These are phyloP conservation scores for Vicia faba DNA, from an alignment of 306 rosid genomes.

Conservation along the genomic window DNA sequence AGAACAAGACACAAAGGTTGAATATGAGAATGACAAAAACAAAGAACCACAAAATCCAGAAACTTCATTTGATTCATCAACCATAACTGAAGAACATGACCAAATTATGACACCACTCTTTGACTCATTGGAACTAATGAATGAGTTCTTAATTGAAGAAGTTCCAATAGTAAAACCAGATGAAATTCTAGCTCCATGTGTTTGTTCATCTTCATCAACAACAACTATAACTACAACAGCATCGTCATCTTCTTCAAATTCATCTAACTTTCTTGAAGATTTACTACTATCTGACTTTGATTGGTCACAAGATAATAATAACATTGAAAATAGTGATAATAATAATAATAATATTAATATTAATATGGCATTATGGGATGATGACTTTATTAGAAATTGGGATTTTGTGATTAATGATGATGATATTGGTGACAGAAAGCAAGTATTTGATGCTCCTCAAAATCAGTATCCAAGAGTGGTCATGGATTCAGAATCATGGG, in stretches of 20 bases:
- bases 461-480: slow-evolving; percentile 48
- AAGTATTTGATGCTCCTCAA: slow-evolving; percentile 41
- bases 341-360: slow-evolving; percentile 2
- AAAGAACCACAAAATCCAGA: slow-evolving; percentile 46
- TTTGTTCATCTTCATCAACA: slow-evolving; percentile 47
- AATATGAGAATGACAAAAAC: slow-evolving; percentile 30
- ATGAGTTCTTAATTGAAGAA: slow-evolving; percentile 65
- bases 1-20: slow-evolving; percentile 20
- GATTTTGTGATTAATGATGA: slow-evolving; percentile 48
- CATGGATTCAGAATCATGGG: slow-evolving; percentile 61
- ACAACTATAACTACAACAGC: slow-evolving; percentile 34
- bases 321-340: slow-evolving; percentile 25
- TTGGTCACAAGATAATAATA: slow-evolving; percentile 43
- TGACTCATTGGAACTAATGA: slow-evolving; percentile 49
- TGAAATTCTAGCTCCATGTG: slow-evolving; percentile 44
- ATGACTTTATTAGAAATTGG: slow-evolving; percentile 62
- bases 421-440: slow-evolving; percentile 42
- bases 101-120: slow-evolving; percentile 38
- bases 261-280: slow-evolving; percentile 55
- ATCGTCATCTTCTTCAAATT: slow-evolving; percentile 37
- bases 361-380: slow-evolving; percentile 54
- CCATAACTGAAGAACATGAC: slow-evolving; percentile 43
- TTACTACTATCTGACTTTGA: slow-evolving; percentile 62
- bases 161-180: slow-evolving; percentile 56
- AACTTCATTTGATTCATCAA: slow-evolving; percentile 48